Evolutionary conservation across 441 rosid species (phyloP).

Genomic region (Kokia cookei): DNA sequence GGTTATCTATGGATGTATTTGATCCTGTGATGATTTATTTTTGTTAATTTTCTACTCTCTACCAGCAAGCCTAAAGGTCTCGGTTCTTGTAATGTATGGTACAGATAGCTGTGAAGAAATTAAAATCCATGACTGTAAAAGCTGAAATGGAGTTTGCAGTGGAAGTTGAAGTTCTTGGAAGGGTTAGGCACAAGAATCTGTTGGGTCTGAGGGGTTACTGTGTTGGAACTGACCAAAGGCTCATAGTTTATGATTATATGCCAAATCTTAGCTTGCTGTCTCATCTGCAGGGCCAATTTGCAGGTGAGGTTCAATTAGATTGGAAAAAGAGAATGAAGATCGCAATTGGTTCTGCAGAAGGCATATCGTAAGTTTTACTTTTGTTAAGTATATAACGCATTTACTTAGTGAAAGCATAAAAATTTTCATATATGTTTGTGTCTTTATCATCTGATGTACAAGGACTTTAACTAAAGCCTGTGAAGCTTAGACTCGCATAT

Average conservation of each 20-base stretch:
- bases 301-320: slow-evolving; percentile 27
- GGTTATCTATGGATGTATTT: slow-evolving; percentile 7
- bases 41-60: not conserved
- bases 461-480: no score
- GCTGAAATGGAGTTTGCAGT: slow-evolving; percentile 52
- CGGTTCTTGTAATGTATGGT: not conserved
- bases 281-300: slow-evolving; percentile 36
- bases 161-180: slow-evolving; percentile 50
- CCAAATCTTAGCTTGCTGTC: slow-evolving; percentile 41
- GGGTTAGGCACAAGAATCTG: slow-evolving; percentile 43
- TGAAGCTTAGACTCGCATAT: no score
- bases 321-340: slow-evolving; percentile 37
- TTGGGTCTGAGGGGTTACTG: slow-evolving; percentile 41
- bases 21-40: not conserved
- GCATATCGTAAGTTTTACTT: slow-evolving; percentile 26
- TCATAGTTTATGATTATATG: slow-evolving; percentile 45
- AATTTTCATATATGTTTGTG: no score
- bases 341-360: slow-evolving; percentile 35
- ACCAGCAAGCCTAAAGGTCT: not conserved
- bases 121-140: slow-evolving; percentile 36
- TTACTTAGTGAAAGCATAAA: not conserved
- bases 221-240: slow-evolving; percentile 37
- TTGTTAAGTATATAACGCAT: not conserved
- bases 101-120: slow-evolving; percentile 41
- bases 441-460: no score